Base-by-base conservation (phyloP, 2,329 filamentous ascomycete species). In the Emergomyces orientalis region DNA sequence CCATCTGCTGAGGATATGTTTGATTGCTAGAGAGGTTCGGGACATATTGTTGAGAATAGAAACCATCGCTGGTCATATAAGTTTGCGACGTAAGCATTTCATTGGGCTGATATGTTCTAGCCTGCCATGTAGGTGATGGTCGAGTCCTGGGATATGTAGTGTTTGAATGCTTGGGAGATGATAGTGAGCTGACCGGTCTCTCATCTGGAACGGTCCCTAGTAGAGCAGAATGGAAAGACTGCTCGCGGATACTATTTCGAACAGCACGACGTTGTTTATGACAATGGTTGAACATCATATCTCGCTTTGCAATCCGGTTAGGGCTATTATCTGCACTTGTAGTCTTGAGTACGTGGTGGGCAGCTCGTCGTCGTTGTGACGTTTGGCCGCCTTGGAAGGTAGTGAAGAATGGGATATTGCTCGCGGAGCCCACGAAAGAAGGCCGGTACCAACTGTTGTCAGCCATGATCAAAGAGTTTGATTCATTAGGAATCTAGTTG, bases 251-350 rank as follows among this genome's bases (percentile, higher is more conserved):
- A 41, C 32, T 51, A 54, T 54, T 51, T 60, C 45, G 43, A 47
- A 54, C n/a, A 32, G 37, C 13, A 25, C 59, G 59, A 37, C 34
- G 59, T 4, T 54, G 59, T 39, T 30, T 34, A 60, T 37, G 43
- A 11, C 59, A 30, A 37, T 52, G 43, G n/a, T 34, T 60, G 41
- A 47, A 47, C 45, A 54, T 54, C 59, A 51, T 60, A 37, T 84
- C 86, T 71, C 81, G 84, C 70, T 71, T 71, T 60, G 62, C 66
- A 45, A 68, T 65, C 27, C 72, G 67, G 11, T 84, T 80, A 19
- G 87, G 87, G 73, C 87, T 89, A 75, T 84, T 89, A 78, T 80
- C 88, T 66, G 86, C 82, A 73, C 86, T 88, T 66, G 77, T 83
- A 14, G 86, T 85, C 73, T 90, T 90, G 62, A 76, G 76, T 49